Base-by-base conservation (phyloP, 495 filamentous ascomycete species). In the Amniculicola lignicola region DNA sequence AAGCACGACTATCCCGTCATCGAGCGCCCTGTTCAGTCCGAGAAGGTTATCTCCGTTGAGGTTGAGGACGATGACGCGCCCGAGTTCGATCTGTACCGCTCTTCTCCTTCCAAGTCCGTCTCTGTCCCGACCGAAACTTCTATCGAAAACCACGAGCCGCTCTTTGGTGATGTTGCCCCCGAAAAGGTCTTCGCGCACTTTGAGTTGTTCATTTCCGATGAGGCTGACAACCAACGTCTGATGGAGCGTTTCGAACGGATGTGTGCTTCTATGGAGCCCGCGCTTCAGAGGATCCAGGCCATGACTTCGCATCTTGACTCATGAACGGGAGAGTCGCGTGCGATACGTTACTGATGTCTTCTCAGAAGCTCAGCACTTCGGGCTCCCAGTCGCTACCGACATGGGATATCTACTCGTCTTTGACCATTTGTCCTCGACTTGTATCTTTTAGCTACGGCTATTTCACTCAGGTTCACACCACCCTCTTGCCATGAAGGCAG, bases 41-140 rank as follows among this genome's bases (percentile, higher is more conserved):
- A 39, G 31, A 28, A 39, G 21, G 28, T 54, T 33, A 43, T 63
- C 11, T 57, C 69, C 3, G 61, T 35, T 58, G 63, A 69, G 16
- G 56, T 68, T 14, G 74, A 78, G 5, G 80, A 83, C 59, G 83
- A 85, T 35, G 76, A 80, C 44, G 84, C 87, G 64, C 82, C 78
- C 21, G 70, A 75, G 15, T 79, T 84, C 58, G 78, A 77, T 53
- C 75, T 83, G 40, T 84, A 79, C 61, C 61, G 74, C 51, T 75
- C 84, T 58, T 73, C 78, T 14, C 69, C 77, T 1, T 54, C 70
- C 10, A 39, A 69, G 24, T 24, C 65, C 18, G 15, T 62, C 15
- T 18, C 61, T 31, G 22, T 62, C 12, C 27, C 64, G 9, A 6
- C 41, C 19, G 16, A 42, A 15, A 31, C 61, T 49, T 21, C 39